Evolutionary conservation across 1,284 basidiomycete species (phyloP), one percentile per base, ranked within the genome.

Genomic region (Psilocybe mexicana): DNA sequence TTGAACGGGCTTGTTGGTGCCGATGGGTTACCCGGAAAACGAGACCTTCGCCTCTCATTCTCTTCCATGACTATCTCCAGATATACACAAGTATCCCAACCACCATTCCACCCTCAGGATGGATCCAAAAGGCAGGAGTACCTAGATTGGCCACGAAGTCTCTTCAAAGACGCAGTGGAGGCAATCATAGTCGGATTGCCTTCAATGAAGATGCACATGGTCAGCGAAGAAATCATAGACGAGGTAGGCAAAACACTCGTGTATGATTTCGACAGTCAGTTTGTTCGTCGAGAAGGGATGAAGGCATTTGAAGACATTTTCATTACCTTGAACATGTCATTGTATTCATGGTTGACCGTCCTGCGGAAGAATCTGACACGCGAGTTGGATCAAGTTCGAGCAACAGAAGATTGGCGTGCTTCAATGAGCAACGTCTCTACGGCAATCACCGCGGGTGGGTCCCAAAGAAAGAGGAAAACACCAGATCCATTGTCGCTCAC

Each of bases 341-440:
- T 92, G 1, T 92, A 92, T 66, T 84, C 88, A 11, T 92, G 90
- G 89, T 79, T 93, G 26, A 90, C 88, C 0, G 70, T 87, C 14
- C 76, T 92, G 44, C 83, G 88, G 55, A 92, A 90, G 70, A 88
- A 84, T 55, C 75, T 92, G 60, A 77, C 85, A 10, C 75, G 87
- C 54, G 90, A 91, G 67, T 83, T 92, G 83, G 86, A 87, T 40
- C 88, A 91, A 68, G 84, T 84, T 0, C 81, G 82, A 59, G 79
- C 80, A 18, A 72, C 81, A 6, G 76, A 80, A n/a, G 85, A 83
- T 53, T 80, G 79, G 73, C 77, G 79, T 56, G 72, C 68, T 42
- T 61, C 76, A 4, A 68, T 77, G 40, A 68, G 69, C 44, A 48
- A 45, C 35, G 59, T 61, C 40, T 67, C 71, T n/a, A 64, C 65